Conservation (phyloP, 1,284 basidiomycete genomes). For the Ustilago hordei region DNA sequence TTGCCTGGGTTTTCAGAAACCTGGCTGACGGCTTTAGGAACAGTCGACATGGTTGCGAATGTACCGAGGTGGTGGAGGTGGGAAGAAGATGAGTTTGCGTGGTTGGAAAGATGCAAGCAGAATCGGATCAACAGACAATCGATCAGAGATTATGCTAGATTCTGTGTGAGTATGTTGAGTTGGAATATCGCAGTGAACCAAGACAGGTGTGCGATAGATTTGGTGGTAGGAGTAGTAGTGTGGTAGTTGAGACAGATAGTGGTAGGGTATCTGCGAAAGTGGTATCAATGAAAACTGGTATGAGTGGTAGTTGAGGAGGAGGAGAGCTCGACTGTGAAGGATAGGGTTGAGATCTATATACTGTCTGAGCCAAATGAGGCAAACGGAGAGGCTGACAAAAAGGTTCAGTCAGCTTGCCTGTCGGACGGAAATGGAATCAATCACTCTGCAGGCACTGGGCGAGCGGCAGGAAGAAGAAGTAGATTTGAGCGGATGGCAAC, state of each 20-base stretch:
- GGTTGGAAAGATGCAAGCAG: constrained; percentile 7
- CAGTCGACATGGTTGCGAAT: constrained; percentile 42
- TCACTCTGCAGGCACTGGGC: too few relatives aligned
- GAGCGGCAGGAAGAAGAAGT: neutral
- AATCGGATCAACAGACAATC: constrained; percentile 39
- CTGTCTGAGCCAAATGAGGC: neutral
- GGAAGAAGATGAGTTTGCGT: neutral
- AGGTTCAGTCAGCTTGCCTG: constrained; percentile 6
- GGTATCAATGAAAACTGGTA: constrained; percentile 40
- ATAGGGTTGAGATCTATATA: constrained; percentile 27
- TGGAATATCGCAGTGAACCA: constrained; percentile 42
- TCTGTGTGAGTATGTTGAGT: neutral
- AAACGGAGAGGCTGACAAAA: constrained; percentile 1
- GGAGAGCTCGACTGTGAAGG: neutral
- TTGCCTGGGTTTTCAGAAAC: constrained; percentile 53
- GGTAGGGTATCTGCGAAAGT: constrained; percentile 36
- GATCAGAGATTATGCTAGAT: constrained; percentile 17
- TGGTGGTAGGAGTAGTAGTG: neutral
- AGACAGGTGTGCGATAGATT: constrained; percentile 46
- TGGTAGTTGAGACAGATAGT: constrained; percentile 30
- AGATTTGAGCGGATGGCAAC: neutral
- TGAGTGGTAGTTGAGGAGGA: constrained; percentile 19
- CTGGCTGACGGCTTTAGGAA: constrained; percentile 36
- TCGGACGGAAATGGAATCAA: neutral
- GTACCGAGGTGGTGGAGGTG: neutral